Evolutionary conservation across 2,329 filamentous ascomycete species (phyloP), one percentile per base, ranked within the genome.

Genomic region (Aspergillus proliferans): DNA sequence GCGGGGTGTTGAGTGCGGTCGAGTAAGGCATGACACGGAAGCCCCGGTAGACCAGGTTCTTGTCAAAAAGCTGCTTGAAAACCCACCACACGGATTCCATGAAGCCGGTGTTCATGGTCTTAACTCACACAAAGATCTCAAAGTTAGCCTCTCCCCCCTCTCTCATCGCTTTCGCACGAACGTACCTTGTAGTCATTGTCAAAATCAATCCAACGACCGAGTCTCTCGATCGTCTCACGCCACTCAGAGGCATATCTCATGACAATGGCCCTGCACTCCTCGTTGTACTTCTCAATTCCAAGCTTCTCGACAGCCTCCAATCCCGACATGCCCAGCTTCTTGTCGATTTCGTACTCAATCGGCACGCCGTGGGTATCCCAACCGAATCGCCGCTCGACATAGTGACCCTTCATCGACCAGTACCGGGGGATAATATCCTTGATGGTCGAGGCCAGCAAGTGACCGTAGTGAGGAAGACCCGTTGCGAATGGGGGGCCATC

Each of bases 81-180:
- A 93, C 87, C 91, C 92, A 96, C 92, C 92, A 97, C 56, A 88
- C 83, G 0, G 87, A 86, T 74, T 96, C 92, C 92, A 96, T 97
- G 73, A 94, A 97, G 18, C 77, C 84, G n/a, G 85, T 79, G 68
- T 97, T 86, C 89, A 96, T 95, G 33, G 89, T 95, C 85, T 86
- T 61, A 39, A 33, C 26, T 7, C 7, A 18, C 40, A 47, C 40
- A 47, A 12, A 12, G 9, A 28, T 28, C 10, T 30, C 8, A 4
- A 9, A 28, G 26, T 30, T 4, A 30, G 26, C 26, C 26, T 30
- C 22, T 30, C 1, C 4, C 26, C 33, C 1, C 12, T 18, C 34
- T 18, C n/a, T 18, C 26, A 30, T 30, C 26, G 26, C 26, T n/a
- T 18, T 36, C 34, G 34, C 34, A 26, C 22, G 28, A 22, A n/a